Conservation (phyloP, 2,329 filamentous ascomycete genomes). For the Thelonectria rubi region DNA sequence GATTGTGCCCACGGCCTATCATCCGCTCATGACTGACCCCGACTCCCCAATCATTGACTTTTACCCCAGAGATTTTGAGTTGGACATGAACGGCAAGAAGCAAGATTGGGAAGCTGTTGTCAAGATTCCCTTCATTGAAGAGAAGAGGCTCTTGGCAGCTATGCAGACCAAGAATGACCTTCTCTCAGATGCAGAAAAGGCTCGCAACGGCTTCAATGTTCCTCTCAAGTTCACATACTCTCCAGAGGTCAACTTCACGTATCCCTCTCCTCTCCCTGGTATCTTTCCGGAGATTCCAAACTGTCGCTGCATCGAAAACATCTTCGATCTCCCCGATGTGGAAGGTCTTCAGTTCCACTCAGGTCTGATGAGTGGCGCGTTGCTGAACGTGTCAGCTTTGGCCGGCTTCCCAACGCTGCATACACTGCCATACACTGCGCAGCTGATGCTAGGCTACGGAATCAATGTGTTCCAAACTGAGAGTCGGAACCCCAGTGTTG, state of each 20-base stretch:
- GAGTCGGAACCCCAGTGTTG: slow-evolving; percentile 95
- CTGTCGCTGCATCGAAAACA: slow-evolving; percentile 94
- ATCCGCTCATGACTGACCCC: slow-evolving; percentile 89
- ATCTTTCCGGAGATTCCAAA: slow-evolving; percentile 88
- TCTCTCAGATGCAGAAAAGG: slow-evolving; percentile 80
- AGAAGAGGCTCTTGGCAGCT: slow-evolving; percentile 81
- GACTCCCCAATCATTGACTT: slow-evolving; percentile 97
- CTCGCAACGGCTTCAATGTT: slow-evolving; percentile 89
- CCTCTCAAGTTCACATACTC: slow-evolving; percentile 93
- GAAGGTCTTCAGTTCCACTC: slow-evolving; percentile 88
- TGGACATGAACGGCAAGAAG: slow-evolving; percentile 99
- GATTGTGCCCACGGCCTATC: slow-evolving; percentile 89
- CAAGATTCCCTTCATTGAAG: slow-evolving; percentile 98
- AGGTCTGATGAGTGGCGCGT: slow-evolving; percentile 83
- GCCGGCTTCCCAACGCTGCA: slow-evolving; percentile 94
- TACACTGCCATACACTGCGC: slow-evolving; percentile 83
- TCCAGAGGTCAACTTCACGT: slow-evolving; percentile 78
- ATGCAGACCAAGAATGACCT: slow-evolving; percentile 86
- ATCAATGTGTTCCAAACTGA: slow-evolving; percentile 96
- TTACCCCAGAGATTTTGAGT: slow-evolving; percentile 94
- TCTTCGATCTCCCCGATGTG: slow-evolving; percentile 92
- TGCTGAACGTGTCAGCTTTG: slow-evolving; percentile 82
- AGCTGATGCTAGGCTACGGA: slow-evolving; percentile 76
- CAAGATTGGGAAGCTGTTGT: slow-evolving; percentile 99
- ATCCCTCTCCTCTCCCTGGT: slow-evolving; percentile 86